Evolutionary conservation across 2,329 filamentous ascomycete species (phyloP).

Genomic region (Pseudogymnoascus sp.): DNA sequence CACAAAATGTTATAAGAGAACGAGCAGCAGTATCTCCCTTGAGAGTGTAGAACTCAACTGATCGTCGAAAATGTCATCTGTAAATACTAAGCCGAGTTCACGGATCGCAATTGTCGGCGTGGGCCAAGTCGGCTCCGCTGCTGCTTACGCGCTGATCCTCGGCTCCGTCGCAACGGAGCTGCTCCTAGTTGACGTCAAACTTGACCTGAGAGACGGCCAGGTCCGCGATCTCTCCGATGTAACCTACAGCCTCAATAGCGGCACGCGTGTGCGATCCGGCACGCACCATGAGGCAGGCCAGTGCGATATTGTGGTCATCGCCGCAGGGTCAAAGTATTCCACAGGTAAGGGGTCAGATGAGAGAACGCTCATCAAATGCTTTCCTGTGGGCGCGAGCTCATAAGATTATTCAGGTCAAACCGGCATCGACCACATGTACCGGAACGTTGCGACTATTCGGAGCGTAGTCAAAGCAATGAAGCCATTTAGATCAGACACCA

Average conservation of each 20-base stretch:
- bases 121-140: conserved; percentile 43
- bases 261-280: conserved; percentile 37
- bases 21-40: too few relatives aligned
- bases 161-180: conserved; percentile 43
- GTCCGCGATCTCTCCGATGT: conserved; percentile 46
- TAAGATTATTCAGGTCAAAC: conserved; percentile 32
- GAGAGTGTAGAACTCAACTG: too few relatives aligned
- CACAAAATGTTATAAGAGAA: too few relatives aligned
- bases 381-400: too few relatives aligned
- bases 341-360: conserved; percentile 24
- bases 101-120: conserved; percentile 43
- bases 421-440: conserved; percentile 38
- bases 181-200: conserved; percentile 46
- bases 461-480: conserved; percentile 41
- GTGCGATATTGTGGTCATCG: conserved; percentile 47
- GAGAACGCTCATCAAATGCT: too few relatives aligned
- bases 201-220: conserved; percentile 39
- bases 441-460: conserved; percentile 41
- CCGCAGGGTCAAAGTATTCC: conserved; percentile 44
- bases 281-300: conserved; percentile 42
- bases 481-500: conserved; percentile 39
- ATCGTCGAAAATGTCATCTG: too few relatives aligned
- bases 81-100: too few relatives aligned
- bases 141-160: conserved; percentile 44
- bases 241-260: conserved; percentile 34